Evolutionary conservation across 2,329 filamentous ascomycete genomes (phyloP).

Genomic region (Niveomyces coronatus): DNA sequence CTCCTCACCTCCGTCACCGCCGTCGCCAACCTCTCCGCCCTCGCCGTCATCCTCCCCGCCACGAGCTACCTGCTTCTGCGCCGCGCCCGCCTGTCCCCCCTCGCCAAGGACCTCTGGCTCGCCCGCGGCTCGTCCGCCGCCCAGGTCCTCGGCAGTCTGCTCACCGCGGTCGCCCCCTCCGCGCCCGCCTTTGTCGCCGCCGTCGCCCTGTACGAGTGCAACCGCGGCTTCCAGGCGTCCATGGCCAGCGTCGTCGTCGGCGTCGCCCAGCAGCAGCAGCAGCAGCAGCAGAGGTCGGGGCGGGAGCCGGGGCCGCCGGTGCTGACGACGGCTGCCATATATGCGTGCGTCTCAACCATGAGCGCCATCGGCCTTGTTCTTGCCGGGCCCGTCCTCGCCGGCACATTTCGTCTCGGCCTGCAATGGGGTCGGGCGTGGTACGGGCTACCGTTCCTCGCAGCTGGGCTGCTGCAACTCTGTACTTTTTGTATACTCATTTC

Average conservation of each 20-base stretch:
- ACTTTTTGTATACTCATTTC: constrained; percentile 3
- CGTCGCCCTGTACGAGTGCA: not conserved
- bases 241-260: not conserved
- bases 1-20: constrained; percentile 2
- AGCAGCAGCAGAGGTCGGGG: not conserved
- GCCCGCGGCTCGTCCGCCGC: constrained; percentile 2
- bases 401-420: constrained; percentile 4
- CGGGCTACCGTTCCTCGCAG: not conserved
- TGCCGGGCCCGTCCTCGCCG: constrained; percentile 4
- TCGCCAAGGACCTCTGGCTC: constrained; percentile 9
- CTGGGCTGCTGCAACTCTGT: constrained; percentile 3
- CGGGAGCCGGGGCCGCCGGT: too few species aligned
- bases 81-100: not conserved
- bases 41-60: constrained; percentile 5
- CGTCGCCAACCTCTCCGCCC: constrained; percentile 2
- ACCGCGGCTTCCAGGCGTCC: not conserved
- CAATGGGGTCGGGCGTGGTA: constrained; percentile 3
- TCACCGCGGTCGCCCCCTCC: constrained; percentile 6
- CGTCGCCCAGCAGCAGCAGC: not conserved
- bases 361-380: constrained; percentile 1
- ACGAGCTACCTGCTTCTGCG: constrained; percentile 1
- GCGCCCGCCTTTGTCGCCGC: not conserved
- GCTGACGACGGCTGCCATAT: too few species aligned
- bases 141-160: constrained; percentile 8
- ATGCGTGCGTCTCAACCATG: constrained; percentile 1